Evolutionary conservation across 208 protist genomes (phyloP), one percentile per base, ranked within the genome.

Genomic region (Endotrypanum monterogeii): DNA sequence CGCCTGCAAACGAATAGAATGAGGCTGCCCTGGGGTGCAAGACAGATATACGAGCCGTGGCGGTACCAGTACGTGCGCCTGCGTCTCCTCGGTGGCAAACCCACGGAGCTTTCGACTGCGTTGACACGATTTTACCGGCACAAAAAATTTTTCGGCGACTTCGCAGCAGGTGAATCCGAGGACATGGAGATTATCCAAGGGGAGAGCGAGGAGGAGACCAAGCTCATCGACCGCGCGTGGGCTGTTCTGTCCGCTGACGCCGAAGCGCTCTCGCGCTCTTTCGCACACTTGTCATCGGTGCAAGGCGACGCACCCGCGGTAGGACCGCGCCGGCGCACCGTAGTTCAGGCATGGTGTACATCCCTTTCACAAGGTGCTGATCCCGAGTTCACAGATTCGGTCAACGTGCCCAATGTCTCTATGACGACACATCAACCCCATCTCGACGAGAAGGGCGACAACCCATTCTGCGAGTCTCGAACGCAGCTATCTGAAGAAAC

Each of bases 191-290:
- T 23, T 32, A 18, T 28, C 48, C 7, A 44, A 11, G 28, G 25
- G 16, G 66, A 70, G 18, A 58, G 50, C 50, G 67, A 39, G 20
- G 66, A 61, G 41, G 76, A 80, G 54, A 51, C 55, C 8, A 48
- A 28, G 28, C 63, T 80, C 35, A 65, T 80, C 35, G 76, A 80
- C 46, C 41, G 70, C n/a, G 76, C 65, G 41, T 80, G 76, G 76
- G 61, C 41, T 11, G 70, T 70, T 16, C 69, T 80, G n/a, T 9
- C 41, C 0, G 65, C 44, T 52, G 76, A 80, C 25, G 63, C n/a
- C 6, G 54, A 55, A 5, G 51, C 68, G 5, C 32, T 73, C 23
- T 35, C 37, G 23, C 55, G 20, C 12, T 60, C 25, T 30, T 11
- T 71, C 23, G n/a, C n/a, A n/a, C n/a, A n/a, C n/a, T 23, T 35